Percentiles rank a stretch among this genome's conserved stretches.
Evolutionary conservation across 2,329 filamentous ascomycete species (phyloP).

Genomic region (Podosphaera fusca): DNA sequence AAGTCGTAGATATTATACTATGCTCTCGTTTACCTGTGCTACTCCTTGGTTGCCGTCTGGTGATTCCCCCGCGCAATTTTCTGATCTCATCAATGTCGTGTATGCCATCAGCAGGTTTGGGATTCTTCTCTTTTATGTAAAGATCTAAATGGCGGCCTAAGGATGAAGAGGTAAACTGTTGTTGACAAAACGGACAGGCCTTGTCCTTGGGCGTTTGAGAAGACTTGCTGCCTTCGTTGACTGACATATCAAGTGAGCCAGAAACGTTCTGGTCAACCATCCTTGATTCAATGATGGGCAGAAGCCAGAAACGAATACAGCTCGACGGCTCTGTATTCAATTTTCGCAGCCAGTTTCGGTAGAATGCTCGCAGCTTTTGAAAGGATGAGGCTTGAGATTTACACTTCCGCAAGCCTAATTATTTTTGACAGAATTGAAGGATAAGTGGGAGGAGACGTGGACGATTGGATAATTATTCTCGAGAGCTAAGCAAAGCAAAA

Average conservation of each 20-base stretch:
- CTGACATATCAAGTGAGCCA: neutral
- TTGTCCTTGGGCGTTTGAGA: slow-evolving; percentile 43
- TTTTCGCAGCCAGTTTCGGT: too few species aligned
- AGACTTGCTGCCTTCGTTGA: slow-evolving; percentile 3
- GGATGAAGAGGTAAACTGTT: slow-evolving; percentile 81
- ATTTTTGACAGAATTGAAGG: too few species aligned
- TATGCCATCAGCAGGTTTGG: slow-evolving; percentile 63
- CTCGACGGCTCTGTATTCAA: too few species aligned
- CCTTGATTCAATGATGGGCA: too few species aligned
- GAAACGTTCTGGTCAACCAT: too few species aligned
- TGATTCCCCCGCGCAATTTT: slow-evolving; percentile 65
- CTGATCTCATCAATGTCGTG: slow-evolving; percentile 80
- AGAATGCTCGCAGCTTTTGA: too few species aligned
- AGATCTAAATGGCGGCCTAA: slow-evolving; percentile 83
- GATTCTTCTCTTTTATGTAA: slow-evolving; percentile 84
- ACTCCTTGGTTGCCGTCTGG: slow-evolving; percentile 56
- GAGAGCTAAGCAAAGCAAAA: too few species aligned
- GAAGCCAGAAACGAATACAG: too few species aligned
- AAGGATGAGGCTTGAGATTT: too few species aligned
- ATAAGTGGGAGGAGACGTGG: too few species aligned
- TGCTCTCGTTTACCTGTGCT: slow-evolving; percentile 29
- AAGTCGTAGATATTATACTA: slow-evolving; percentile 33
- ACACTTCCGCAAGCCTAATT: too few species aligned
- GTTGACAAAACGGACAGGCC: slow-evolving; percentile 66
- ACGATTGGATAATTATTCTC: too few species aligned